Base-by-base conservation (phyloP, 2,329 filamentous ascomycete genomes). In the Cladosporium sp. region DNA sequence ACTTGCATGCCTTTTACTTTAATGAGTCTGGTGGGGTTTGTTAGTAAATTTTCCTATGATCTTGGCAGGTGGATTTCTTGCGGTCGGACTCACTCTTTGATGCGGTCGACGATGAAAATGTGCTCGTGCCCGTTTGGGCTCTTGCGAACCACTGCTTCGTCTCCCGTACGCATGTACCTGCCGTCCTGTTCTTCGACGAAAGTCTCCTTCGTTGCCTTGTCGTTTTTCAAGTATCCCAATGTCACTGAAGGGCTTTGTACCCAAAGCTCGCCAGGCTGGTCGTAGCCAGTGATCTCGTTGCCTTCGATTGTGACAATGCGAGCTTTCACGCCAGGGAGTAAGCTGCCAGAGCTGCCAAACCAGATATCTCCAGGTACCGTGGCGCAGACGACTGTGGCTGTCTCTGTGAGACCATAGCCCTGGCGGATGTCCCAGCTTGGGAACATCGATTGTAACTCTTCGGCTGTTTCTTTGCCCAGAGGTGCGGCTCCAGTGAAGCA, bases 181-280 rank as follows among this genome's bases (percentile, higher is more conserved):
- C 73, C 72, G 53, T 55, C 82, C 70, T 60, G 60, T 8, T 83
- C 82, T 12, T 70, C 64, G 1, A 83, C 75, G 61, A 89, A 96
- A 0, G 90, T 93, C 48, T 65, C 63, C 45, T 78, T 75, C 16
- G 84, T 94, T 3, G 91, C 89, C 61, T 86, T 84, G 38, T 86
- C 83, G 62, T 95, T 95, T 70, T 94, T 86, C 47, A 95, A 72
- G 59, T 96, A 96, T 1, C 91, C 91, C 0, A 95, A 69, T 0
- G 86, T 83, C 1, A 94, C 80, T 1, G 84, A 83, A 0, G 89
- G 90, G 0, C 81, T 82, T 64, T 88, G 86, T 18, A 95, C 79
- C 15, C 88, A 76, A 12, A 96, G 77, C 67, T 96, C 91, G 30
- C 91, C 91, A 0, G 85, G 86, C 39, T 82, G 80, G 54, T 92